phyloP scores from a whole-genome alignment of 148 eudicot genomes.

The Polygonum maritimum region DNA sequence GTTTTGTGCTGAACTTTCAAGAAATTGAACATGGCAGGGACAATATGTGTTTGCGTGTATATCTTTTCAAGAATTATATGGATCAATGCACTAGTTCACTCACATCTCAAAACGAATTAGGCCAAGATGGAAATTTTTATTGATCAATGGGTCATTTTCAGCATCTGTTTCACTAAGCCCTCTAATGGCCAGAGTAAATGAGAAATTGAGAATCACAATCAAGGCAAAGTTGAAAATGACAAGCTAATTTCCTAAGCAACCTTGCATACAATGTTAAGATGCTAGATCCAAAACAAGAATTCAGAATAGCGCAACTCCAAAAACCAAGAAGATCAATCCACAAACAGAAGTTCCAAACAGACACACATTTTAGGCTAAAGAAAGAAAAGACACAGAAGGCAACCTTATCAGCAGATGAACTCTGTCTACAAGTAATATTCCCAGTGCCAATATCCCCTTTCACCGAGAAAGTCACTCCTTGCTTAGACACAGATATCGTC shows the following conservation, averaged over 20 bases:
- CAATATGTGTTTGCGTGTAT: not conserved
- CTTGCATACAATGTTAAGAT: not conserved
- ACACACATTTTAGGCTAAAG: not conserved
- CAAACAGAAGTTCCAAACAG: not conserved
- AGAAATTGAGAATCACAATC: not conserved
- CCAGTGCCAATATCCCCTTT: constrained; percentile 66
- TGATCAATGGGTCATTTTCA: not conserved
- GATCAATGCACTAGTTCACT: too few species aligned
- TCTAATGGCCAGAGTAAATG: not conserved
- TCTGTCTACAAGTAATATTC: constrained; percentile 48
- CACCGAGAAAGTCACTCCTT: constrained; percentile 60
- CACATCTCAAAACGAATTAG: too few species aligned
- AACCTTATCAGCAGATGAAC: constrained; percentile 49
- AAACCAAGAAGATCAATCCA: not conserved
- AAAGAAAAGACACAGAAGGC: not conserved
- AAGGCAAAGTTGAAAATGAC: not conserved
- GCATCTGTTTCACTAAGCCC: not conserved
- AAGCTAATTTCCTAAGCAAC: not conserved
- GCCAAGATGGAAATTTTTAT: too few species aligned
- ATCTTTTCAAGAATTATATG: too few species aligned
- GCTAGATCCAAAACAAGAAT: not conserved
- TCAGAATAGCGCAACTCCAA: not conserved
- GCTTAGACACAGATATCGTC: constrained; percentile 56
- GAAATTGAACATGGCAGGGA: not conserved
- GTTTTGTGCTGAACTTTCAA: not conserved